A percentile compares a stretch with the other conserved stretches of the same genome.
Conservation (phyloP, 306 rosid species). For the Begonia peltatifolia region DNA sequence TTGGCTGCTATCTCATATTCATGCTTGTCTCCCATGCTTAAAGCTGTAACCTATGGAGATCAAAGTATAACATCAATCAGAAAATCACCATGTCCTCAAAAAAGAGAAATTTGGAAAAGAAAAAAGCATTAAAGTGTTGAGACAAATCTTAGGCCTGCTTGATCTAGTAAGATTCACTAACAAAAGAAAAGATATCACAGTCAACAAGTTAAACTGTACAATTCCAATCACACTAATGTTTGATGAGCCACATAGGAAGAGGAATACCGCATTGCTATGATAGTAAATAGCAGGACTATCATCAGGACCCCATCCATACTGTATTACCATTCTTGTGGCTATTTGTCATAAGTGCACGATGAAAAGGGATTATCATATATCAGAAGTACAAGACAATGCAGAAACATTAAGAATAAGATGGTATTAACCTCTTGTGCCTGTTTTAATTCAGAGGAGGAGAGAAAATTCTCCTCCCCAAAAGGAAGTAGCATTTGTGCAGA, state of each 20-base stretch:
- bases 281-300: constrained; percentile 92
- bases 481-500: constrained; percentile 91
- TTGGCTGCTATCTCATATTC: constrained; percentile 80
- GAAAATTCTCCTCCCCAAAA: constrained; percentile 87
- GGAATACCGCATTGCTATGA: constrained; percentile 61
- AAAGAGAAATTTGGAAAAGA: not conserved
- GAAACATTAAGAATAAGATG: constrained; percentile 10
- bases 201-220: too few relatives aligned
- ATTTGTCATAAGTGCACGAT: constrained; percentile 39
- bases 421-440: constrained; percentile 86
- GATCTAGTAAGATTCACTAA: too few relatives aligned
- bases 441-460: constrained; percentile 64
- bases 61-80: constrained; percentile 12
- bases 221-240: not conserved
- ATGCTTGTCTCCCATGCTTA: constrained; percentile 83
- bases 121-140: not conserved
- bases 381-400: not conserved
- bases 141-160: too few relatives aligned
- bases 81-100: not conserved
- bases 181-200: too few relatives aligned
- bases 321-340: constrained; percentile 92
- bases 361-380: constrained; percentile 3
- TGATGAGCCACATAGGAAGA: constrained; percentile 15
- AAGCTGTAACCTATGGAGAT: constrained; percentile 40
- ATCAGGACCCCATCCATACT: constrained; percentile 99